Evolutionary conservation across 1,284 basidiomycete genomes (phyloP).

Genomic region (Neolentinus lepideus): DNA sequence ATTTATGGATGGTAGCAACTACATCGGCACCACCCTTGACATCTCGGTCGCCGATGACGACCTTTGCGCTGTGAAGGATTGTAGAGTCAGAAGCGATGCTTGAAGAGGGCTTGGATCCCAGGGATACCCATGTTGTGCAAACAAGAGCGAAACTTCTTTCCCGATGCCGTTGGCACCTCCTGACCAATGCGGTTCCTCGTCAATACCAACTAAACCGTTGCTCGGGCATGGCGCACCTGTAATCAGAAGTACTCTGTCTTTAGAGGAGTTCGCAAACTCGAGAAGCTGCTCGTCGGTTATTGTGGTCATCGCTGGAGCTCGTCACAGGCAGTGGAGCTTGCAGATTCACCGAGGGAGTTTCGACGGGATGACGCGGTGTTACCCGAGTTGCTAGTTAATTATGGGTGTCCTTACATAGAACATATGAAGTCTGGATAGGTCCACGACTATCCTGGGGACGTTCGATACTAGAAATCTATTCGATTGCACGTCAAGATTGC

Average conservation of each 20-base stretch:
- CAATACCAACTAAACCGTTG: too few relatives aligned
- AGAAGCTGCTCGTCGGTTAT: constrained; percentile 8
- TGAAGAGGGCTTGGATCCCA: constrained; percentile 12
- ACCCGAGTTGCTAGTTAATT: too few relatives aligned
- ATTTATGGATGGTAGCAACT: constrained; percentile 31
- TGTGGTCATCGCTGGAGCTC: too few relatives aligned
- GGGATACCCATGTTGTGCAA: constrained; percentile 42
- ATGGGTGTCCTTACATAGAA: too few relatives aligned
- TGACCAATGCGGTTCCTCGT: constrained; percentile 11
- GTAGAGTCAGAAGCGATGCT: constrained; percentile 3
- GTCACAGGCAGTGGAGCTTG: too few relatives aligned
- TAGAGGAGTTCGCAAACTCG: constrained; percentile 3
- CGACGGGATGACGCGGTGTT: too few relatives aligned
- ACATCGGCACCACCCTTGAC: constrained; percentile 29
- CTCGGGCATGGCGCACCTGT: constrained; percentile 4
- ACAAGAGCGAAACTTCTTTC: constrained; percentile 35
- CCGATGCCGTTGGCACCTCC: constrained; percentile 55
- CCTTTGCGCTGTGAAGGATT: constrained; percentile 34
- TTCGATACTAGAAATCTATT: too few relatives aligned
- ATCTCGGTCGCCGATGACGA: constrained; percentile 50
- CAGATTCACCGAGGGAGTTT: too few relatives aligned
- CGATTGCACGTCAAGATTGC: too few relatives aligned
- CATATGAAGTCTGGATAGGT: too few relatives aligned
- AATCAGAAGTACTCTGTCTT: constrained; percentile 9
- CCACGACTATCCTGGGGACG: too few relatives aligned